Conservation (phyloP, 2,329 filamentous ascomycete species). For the Trichophyton schoenleinii region DNA sequence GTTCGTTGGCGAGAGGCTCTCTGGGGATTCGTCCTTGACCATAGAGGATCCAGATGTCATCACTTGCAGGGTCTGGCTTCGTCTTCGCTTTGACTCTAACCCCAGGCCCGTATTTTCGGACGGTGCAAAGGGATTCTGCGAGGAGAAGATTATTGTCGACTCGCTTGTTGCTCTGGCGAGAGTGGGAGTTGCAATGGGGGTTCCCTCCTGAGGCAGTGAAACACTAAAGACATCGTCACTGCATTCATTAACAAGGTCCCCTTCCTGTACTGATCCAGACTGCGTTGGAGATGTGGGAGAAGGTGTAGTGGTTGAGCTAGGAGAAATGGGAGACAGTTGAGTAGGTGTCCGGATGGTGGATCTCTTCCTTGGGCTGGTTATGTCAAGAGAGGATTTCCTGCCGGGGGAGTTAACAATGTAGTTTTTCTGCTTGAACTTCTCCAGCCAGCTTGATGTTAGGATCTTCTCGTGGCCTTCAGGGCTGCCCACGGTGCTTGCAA, state of each 20-base stretch:
- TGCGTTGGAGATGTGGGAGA: conserved; percentile 59
- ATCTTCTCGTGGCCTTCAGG: conserved; percentile 59
- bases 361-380: conserved; percentile 27
- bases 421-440: conserved; percentile 92
- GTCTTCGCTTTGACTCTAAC: conserved; percentile 54
- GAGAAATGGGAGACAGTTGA: conserved; percentile 61
- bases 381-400: conserved; percentile 39
- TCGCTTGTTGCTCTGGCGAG: conserved; percentile 59
- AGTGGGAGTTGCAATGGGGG: conserved; percentile 52
- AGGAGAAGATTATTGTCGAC: conserved; percentile 61
- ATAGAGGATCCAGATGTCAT: conserved; percentile 41
- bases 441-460: conserved; percentile 68
- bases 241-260: conserved; percentile 41
- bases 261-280: conserved; percentile 53
- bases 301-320: conserved; percentile 50
- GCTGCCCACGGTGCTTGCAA: conserved; percentile 59
- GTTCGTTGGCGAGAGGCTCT: conserved; percentile 45
- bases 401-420: conserved; percentile 44
- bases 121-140: conserved; percentile 58
- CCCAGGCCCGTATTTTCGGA: conserved; percentile 38
- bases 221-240: conserved; percentile 40
- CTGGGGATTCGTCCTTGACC: conserved; percentile 41
- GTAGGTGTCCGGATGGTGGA: conserved; percentile 50
- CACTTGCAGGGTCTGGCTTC: conserved; percentile 76
- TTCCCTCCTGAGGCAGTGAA: conserved; percentile 53